Evolutionary conservation across 2,329 filamentous ascomycete genomes (phyloP), one percentile per base, ranked within the genome.

Genomic region (Aureobasidium namibiae): DNA sequence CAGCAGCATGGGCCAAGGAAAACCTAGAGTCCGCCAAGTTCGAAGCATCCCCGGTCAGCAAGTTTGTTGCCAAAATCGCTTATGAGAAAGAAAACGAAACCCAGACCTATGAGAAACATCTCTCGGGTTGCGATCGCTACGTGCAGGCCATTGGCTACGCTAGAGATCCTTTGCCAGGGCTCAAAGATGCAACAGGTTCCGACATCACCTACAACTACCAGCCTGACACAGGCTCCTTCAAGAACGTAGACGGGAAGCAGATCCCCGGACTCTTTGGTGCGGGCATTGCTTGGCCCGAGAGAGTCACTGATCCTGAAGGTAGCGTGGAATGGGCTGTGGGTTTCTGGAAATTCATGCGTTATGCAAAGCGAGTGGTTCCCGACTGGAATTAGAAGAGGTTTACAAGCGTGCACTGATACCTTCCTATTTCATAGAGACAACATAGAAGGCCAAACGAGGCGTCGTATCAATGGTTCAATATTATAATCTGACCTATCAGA

Each of bases 261-360:
- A 68, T 85, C 21, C 78, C 76, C 1, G 81, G 82, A 0, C 65
- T 86, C 18, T 83, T 79, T 66, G 84, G 81, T 2, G 83, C 82
- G 0, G 84, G 84, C 0, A 86, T 87, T 64, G 83, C 83, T 0
- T 87, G 81, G 65, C 84, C 84, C 0, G 81, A 86, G 66, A 73
- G 76, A 24, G 82, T 85, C 6, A 76, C 77, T 9, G 84, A 86
- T 72, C 83, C 82, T 1, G 71, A 78, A 41, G 82, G 83, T 0
- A 85, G 85, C 67, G 79, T 82, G 8, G 83, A 86, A 70, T 75
- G 78, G 65, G 81, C 82, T 0, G 84, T 86, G 53, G 84, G 84
- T 0, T 79, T 86, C 66, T 84, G 76, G 67, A 86, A 87, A 70
- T 86, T 87, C 63, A 85, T 86, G 82, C 82, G 78, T 48, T 85